Percentiles rank a stretch among this genome's conserved stretches.
These are phyloP conservation scores for Leptodermis oblonga DNA, from an alignment of 257 asterid genomes.

Conservation along the genomic window DNA sequence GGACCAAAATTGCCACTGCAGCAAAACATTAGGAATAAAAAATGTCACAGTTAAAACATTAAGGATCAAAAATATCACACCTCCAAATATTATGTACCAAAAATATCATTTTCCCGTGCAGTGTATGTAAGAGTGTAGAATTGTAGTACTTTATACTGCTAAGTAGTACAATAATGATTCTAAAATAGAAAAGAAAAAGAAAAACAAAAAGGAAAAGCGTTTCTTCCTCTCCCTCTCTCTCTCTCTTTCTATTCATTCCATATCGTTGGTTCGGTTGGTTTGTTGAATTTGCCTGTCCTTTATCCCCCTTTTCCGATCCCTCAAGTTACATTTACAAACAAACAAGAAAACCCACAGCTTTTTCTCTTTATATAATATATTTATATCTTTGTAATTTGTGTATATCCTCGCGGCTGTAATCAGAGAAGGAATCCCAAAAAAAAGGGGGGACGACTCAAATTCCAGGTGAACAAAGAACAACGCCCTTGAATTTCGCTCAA, in stretches of 20 bases:
- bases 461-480: conserved; percentile 13
- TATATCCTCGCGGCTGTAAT: neutral
- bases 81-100: too few species aligned
- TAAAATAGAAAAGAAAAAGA: too few species aligned
- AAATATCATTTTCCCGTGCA: too few species aligned
- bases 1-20: too few species aligned
- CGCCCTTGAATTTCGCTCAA: conserved; percentile 15
- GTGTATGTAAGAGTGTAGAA: too few species aligned
- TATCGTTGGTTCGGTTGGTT: conserved; percentile 3
- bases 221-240: conserved; percentile 4
- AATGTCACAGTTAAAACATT: too few species aligned
- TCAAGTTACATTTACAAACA: conserved; percentile 6
- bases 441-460: conserved; percentile 8
- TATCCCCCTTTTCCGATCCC: conserved; percentile 9
- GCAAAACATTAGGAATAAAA: too few species aligned
- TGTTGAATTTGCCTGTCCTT: conserved; percentile 9
- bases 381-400: neutral
- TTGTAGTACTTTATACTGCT: too few species aligned
- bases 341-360: neutral
- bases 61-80: too few species aligned
- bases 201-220: neutral
- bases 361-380: too few species aligned
- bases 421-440: conserved; percentile 3
- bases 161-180: too few species aligned
- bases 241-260: too few species aligned